Evolutionary conservation across 2,329 filamentous ascomycete species (phyloP).

Genomic region (Fusarium mundagurra): DNA sequence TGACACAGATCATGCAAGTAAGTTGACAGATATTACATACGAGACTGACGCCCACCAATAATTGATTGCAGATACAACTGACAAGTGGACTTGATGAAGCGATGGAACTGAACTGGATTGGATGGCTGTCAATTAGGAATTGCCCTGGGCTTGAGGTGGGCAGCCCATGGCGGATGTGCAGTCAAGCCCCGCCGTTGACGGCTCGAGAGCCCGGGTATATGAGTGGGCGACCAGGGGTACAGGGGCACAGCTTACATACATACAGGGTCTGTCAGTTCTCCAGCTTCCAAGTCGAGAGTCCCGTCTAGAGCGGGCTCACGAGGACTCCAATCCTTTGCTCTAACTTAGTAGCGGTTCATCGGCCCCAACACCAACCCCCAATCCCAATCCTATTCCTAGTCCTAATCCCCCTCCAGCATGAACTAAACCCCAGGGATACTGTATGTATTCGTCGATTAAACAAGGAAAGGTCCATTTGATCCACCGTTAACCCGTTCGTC

Average conservation of each 20-base stretch:
- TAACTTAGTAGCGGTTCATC: conserved; percentile 10
- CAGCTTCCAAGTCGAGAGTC: conserved; percentile 24
- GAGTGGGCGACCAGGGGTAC: conserved; percentile 30
- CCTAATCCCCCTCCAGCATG: not conserved
- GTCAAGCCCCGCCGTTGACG: conserved; percentile 17
- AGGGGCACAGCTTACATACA: conserved; percentile 4
- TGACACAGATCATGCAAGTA: not conserved
- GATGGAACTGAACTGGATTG: conserved; percentile 13
- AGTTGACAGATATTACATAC: not conserved
- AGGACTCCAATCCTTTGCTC: conserved; percentile 10
- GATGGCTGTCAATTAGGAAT: conserved; percentile 20
- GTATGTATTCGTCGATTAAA: not conserved
- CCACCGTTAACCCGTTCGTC: not conserved
- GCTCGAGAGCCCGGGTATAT: conserved; percentile 11
- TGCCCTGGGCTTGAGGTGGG: conserved; percentile 6
- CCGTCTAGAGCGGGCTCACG: conserved; percentile 14
- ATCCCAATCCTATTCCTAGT: not conserved
- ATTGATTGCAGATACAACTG: not conserved
- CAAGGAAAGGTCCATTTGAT: conserved; percentile 5
- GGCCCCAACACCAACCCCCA: conserved; percentile 14
- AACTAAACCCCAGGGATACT: not conserved
- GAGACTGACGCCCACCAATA: not conserved
- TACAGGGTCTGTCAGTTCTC: not conserved
- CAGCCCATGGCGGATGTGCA: not conserved
- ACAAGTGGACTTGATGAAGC: not conserved